Evolutionary conservation across 495 filamentous ascomycete genomes (phyloP).

Genomic region (Penicillium paxilli): DNA sequence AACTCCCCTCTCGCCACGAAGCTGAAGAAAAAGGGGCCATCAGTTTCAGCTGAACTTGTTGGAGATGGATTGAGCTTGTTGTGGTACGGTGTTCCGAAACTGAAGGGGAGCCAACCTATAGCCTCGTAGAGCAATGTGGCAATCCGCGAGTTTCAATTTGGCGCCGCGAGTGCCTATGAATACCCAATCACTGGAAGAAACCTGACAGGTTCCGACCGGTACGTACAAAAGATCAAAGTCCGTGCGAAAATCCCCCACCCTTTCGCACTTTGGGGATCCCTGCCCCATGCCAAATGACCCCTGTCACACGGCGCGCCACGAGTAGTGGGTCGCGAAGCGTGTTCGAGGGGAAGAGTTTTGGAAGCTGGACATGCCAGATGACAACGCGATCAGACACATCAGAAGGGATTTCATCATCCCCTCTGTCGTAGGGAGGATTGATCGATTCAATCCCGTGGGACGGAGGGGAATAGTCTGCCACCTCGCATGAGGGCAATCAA

Average conservation of each 20-base stretch:
- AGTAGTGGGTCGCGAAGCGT: constrained; percentile 19
- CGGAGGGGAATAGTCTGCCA: constrained; percentile 10
- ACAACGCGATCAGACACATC: constrained; percentile 7
- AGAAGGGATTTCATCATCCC: constrained; percentile 1
- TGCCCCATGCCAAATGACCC: constrained; percentile 22
- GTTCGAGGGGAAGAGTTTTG: constrained; percentile 16
- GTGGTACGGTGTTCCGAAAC: neutral
- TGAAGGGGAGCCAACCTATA: constrained; percentile 5
- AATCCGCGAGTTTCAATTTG: constrained; percentile 26
- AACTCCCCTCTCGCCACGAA: neutral
- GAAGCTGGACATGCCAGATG: constrained; percentile 7
- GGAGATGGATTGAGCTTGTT: neutral
- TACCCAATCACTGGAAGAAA: neutral
- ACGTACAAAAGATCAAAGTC: constrained; percentile 3
- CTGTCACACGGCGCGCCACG: constrained; percentile 25
- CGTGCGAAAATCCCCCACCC: constrained; percentile 3
- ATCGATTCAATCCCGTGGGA: neutral
- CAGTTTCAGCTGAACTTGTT: neutral
- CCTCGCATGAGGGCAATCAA: constrained; percentile 27
- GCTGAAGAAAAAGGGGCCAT: neutral
- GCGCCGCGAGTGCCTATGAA: constrained; percentile 15
- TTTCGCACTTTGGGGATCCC: constrained; percentile 1
- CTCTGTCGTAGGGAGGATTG: neutral
- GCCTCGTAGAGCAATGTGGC: constrained; percentile 14
- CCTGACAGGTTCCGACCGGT: constrained; percentile 1